Conservation (phyloP, 192 early-diverging fungal species). For the Piromyces finnis region DNA sequence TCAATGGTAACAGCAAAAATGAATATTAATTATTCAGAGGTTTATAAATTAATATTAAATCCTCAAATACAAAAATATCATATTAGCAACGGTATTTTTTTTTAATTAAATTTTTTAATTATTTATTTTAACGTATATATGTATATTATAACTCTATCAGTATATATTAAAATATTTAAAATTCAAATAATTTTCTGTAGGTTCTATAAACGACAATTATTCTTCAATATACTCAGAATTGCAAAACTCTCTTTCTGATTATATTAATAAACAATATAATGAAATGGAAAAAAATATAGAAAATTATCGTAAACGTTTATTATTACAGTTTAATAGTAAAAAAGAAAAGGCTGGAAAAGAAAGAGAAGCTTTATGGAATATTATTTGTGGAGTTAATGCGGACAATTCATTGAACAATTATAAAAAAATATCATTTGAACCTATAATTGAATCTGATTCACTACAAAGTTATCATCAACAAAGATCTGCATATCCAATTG, state of each 20-base stretch:
- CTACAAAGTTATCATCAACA: neutral
- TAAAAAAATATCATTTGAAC: neutral
- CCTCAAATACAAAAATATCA: neutral
- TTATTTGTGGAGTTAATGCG: neutral
- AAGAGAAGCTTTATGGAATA: neutral
- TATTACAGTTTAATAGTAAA: neutral
- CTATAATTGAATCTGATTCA: neutral
- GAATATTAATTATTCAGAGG: neutral
- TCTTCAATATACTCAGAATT: neutral
- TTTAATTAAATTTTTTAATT: neutral
- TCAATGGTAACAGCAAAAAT: neutral
- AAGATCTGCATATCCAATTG: neutral
- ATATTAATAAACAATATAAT: neutral
- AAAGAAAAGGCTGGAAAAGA: neutral
- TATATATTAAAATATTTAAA: no score
- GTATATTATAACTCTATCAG: no score
- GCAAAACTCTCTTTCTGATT: neutral
- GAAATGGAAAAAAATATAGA: neutral
- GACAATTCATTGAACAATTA: neutral
- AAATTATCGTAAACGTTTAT: neutral
- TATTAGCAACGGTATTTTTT: neutral
- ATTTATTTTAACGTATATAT: no score
- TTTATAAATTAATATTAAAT: neutral
- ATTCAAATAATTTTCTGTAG: no score
- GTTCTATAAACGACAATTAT: neutral